Conservation (phyloP, 2,329 filamentous ascomycete genomes). For the Alternaria postmessia region DNA sequence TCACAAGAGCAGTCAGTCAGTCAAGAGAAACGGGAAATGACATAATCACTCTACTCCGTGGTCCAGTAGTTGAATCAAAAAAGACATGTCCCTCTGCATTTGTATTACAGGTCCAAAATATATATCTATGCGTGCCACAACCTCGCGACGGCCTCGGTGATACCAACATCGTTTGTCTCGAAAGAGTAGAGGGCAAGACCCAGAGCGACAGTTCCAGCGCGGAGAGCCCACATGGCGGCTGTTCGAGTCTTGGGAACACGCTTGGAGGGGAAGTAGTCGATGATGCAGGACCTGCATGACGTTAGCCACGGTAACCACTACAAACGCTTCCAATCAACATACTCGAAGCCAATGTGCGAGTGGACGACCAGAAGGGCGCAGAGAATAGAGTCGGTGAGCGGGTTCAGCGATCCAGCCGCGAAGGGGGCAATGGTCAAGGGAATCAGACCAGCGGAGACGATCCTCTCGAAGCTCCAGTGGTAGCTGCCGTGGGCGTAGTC, state of each 20-base stretch:
- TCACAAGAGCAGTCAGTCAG: too few species aligned
- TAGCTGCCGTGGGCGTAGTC: constrained; percentile 89
- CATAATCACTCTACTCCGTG: too few species aligned
- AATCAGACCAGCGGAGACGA: constrained; percentile 80
- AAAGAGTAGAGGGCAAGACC: constrained; percentile 96
- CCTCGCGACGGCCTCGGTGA: constrained; percentile 87
- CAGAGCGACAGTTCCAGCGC: constrained; percentile 78
- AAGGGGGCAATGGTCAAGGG: constrained; percentile 92
- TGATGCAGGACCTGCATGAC: constrained; percentile 70
- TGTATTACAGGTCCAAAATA: constrained; percentile 4
- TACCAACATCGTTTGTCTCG: constrained; percentile 96
- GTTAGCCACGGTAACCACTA: constrained; percentile 18
- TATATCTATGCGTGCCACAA: constrained; percentile 79
- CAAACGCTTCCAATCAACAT: constrained; percentile 41
- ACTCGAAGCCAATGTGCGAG: constrained; percentile 95
- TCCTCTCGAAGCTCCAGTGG: constrained; percentile 94
- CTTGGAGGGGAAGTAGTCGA: constrained; percentile 86
- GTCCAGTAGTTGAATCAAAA: not conserved
- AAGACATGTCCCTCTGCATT: constrained; percentile 4
- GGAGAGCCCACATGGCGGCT: constrained; percentile 78
- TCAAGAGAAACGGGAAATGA: too few species aligned
- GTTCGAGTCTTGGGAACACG: constrained; percentile 73
- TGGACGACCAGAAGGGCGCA: constrained; percentile 86
- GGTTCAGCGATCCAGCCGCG: constrained; percentile 89
- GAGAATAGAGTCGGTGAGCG: constrained; percentile 83